Evolutionary conservation across 495 filamentous ascomycete genomes (phyloP).

Genomic region (Podospora conica): DNA sequence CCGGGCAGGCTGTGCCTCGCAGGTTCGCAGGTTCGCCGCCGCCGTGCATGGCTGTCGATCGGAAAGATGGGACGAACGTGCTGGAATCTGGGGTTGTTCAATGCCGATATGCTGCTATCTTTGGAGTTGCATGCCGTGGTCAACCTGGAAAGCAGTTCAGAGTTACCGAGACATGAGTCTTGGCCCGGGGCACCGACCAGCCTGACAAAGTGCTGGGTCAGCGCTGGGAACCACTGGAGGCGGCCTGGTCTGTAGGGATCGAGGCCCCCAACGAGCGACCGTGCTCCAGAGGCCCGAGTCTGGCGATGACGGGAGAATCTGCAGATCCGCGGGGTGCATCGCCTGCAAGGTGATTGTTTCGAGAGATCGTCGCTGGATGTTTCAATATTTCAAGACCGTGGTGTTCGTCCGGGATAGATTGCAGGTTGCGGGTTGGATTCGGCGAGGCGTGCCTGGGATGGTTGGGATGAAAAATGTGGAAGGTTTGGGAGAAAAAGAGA

Average conservation of each 20-base stretch:
- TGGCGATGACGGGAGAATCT: not conserved
- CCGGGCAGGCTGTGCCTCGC: not conserved
- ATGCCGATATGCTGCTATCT: not conserved
- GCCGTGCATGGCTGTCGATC: not conserved
- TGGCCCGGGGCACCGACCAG: not conserved
- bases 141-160: not conserved
- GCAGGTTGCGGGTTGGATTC: not conserved
- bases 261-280: slow-evolving; percentile 6
- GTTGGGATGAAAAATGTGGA: not conserved
- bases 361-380: not conserved
- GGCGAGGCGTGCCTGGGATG: not conserved
- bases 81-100: not conserved
- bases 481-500: not conserved
- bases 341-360: not conserved
- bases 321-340: slow-evolving; percentile 1
- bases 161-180: not conserved
- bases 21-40: not conserved
- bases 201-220: not conserved
- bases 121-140: not conserved
- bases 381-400: not conserved
- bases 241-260: not conserved
- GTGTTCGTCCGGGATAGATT: not conserved
- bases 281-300: not conserved
- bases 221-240: not conserved
- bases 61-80: not conserved